A percentile compares a stretch with the other conserved stretches of the same genome.
These are phyloP conservation scores for Fusarium penzigii DNA, from an alignment of 2,329 filamentous ascomycete species.

Conservation along the genomic window DNA sequence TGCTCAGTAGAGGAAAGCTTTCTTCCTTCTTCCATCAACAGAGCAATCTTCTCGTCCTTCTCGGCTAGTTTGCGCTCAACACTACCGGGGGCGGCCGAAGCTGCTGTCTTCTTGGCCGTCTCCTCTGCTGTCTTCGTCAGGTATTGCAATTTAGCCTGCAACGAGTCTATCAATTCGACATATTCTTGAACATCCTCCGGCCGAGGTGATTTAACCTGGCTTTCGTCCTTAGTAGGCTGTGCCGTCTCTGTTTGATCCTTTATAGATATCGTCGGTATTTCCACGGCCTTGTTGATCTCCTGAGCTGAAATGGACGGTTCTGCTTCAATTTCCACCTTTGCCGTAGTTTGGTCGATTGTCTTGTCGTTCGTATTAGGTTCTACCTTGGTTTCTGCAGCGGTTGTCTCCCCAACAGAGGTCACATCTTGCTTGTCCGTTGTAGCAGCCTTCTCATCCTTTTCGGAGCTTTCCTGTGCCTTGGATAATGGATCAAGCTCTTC, in stretches of 20 bases:
- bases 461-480: conserved; percentile 1
- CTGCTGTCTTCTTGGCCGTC: conserved; percentile 68
- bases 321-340: conserved; percentile 2
- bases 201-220: conserved; percentile 42
- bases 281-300: not conserved
- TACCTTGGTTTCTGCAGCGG: conserved; percentile 9
- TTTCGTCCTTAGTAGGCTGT: conserved; percentile 20
- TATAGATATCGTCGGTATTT: conserved; percentile 1
- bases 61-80: conserved; percentile 79
- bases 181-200: conserved; percentile 84
- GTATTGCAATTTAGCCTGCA: conserved; percentile 90
- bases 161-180: conserved; percentile 85
- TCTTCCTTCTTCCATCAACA: conserved; percentile 90
- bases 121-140: conserved; percentile 79
- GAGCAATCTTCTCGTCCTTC: conserved; percentile 86
- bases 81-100: conserved; percentile 64
- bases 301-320: not conserved
- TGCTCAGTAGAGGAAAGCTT: conserved; percentile 84
- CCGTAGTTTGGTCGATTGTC: conserved; percentile 1
- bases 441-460: conserved; percentile 1
- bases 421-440: conserved; percentile 1
- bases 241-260: not conserved
- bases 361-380: conserved; percentile 1
- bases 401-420: conserved; percentile 4
- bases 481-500: conserved; percentile 1